A percentile compares a stretch with the other conserved stretches of the same genome.
Evolutionary conservation across 2,329 filamentous ascomycete species (phyloP).

Genomic region (Conoideocrella luteorostrata): DNA sequence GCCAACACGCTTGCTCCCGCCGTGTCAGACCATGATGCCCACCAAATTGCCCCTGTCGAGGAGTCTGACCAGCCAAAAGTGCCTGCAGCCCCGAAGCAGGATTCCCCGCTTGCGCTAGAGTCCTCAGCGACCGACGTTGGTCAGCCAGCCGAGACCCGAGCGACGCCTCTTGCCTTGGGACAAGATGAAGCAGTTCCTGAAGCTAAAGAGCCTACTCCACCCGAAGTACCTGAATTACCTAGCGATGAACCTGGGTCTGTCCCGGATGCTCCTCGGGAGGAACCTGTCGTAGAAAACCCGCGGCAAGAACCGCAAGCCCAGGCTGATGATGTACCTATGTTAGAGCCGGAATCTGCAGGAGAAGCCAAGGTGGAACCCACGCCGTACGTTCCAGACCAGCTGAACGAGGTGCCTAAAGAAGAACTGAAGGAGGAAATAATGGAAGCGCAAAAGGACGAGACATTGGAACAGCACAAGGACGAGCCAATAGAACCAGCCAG

Average conservation of each 20-base stretch:
- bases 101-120: not conserved
- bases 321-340: not conserved
- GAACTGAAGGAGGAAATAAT: not conserved
- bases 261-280: not conserved
- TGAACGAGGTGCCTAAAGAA: slow-evolving; percentile 9
- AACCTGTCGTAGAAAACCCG: not conserved
- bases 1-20: not conserved
- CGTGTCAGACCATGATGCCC: too few relatives aligned
- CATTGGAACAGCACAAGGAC: slow-evolving; percentile 8
- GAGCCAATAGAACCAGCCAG: slow-evolving; percentile 3
- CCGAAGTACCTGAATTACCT: not conserved
- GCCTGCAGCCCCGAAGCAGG: not conserved
- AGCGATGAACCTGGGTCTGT: too few relatives aligned
- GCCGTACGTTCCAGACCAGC: slow-evolving; percentile 25
- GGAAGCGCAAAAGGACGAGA: slow-evolving; percentile 7
- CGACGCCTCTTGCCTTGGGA: not conserved
- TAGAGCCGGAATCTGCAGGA: not conserved
- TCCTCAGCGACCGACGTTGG: not conserved
- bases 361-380: not conserved
- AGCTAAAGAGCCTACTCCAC: not conserved
- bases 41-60: not conserved
- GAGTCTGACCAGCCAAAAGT: not conserved
- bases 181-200: not conserved
- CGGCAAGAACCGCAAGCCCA: not conserved
- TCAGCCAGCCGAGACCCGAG: not conserved